Percentiles rank a stretch among this genome's conserved stretches.
Conservation (phyloP, 768 basidiomycete genomes). For the Suillus placidus region DNA sequence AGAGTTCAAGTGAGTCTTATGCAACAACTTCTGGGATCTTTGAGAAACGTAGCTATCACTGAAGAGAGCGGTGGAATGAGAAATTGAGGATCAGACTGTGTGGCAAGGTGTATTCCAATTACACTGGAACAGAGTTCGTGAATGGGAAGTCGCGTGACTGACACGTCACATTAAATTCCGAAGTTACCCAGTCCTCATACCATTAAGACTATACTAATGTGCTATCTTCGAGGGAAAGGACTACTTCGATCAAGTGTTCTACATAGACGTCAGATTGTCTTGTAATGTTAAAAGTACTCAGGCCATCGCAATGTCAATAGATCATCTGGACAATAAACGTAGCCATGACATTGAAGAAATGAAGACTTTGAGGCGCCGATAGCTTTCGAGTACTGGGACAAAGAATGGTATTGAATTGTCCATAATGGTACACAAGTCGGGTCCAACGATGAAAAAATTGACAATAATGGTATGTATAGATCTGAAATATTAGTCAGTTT, state of each 20-base stretch:
- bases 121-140: not conserved
- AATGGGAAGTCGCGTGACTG: not conserved
- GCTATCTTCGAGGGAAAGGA: not conserved
- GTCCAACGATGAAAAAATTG: conserved; percentile 28
- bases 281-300: not conserved
- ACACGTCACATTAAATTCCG: not conserved
- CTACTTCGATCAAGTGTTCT: not conserved
- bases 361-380: not conserved
- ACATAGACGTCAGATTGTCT: not conserved
- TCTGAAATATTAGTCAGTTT: conserved; percentile 5
- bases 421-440: conserved; percentile 1
- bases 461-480: conserved; percentile 33
- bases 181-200: not conserved
- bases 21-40: not conserved
- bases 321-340: not conserved
- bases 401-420: not conserved
- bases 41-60: not conserved
- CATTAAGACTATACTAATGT: not conserved
- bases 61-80: not conserved
- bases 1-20: conserved; percentile 5
- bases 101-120: not conserved
- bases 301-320: not conserved
- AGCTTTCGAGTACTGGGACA: not conserved
- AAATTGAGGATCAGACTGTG: not conserved
- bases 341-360: not conserved